phyloP scores from a whole-genome alignment of 2,329 filamentous ascomycete species.

The Davidsoniella eucalypti region DNA sequence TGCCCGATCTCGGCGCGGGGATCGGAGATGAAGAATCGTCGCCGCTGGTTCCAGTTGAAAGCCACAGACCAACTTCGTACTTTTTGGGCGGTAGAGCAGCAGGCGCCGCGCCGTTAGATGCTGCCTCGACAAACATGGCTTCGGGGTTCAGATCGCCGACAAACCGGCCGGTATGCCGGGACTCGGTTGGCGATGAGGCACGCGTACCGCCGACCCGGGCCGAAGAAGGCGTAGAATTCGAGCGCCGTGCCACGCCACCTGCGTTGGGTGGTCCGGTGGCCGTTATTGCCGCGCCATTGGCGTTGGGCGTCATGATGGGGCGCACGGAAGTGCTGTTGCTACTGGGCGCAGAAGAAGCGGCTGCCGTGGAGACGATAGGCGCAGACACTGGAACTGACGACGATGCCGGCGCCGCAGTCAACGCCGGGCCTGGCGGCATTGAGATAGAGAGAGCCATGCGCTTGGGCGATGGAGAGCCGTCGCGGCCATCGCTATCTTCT shows the following conservation, averaged over 20 bases:
- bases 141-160: slow-evolving; percentile 44
- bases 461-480: slow-evolving; percentile 5
- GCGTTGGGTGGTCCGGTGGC: not conserved
- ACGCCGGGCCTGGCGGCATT: not conserved
- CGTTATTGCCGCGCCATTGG: not conserved
- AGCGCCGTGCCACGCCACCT: too few species aligned
- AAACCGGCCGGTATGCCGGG: slow-evolving; percentile 26
- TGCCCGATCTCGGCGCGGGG: slow-evolving; percentile 1
- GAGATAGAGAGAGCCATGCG: slow-evolving; percentile 7
- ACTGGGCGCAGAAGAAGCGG: not conserved
- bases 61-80: slow-evolving; percentile 40
- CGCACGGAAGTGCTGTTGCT: not conserved
- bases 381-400: not conserved
- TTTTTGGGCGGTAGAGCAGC: slow-evolving; percentile 22
- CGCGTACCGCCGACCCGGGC: not conserved
- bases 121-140: slow-evolving; percentile 40
- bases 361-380: too few species aligned
- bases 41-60: slow-evolving; percentile 18
- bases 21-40: slow-evolving; percentile 6
- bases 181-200: not conserved
- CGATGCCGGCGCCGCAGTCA: not conserved
- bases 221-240: not conserved
- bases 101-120: slow-evolving; percentile 22
- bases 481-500: slow-evolving; percentile 1
- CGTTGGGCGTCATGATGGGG: too few species aligned